Evolutionary conservation across 306 rosid genomes (phyloP), one percentile per base, ranked within the genome.

Genomic region (Cajanus cajan): DNA sequence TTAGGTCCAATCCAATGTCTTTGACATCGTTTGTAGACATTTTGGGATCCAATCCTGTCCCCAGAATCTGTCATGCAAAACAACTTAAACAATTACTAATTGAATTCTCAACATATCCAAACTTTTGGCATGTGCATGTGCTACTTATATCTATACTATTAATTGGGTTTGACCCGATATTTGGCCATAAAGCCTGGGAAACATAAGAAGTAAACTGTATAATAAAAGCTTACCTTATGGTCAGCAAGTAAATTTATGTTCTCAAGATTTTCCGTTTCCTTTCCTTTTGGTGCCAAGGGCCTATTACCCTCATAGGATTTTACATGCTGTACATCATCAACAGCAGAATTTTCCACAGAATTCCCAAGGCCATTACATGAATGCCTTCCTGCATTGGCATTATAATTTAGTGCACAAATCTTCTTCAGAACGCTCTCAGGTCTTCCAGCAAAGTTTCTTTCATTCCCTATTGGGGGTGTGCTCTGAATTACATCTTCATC

Each of bases 1-100:
- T 85, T 13, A 96, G 90, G 87, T 90, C 94, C 91, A 91, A 82
- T 34, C 96, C 94, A 40, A 90, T 68, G 68, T 88, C 91, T 91
- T 87, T 88, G 52, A 93, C 87, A 71, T 63, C 85, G 87, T 83
- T 91, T 68, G 34, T 36, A 54, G 81, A 64, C 51, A 45, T 58
- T 21, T 43, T 15, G 24, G 74, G 62, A 66, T 77, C 81, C 41
- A 74, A 59, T 81, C 80, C 87, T 18, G 51, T 73, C 82, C 83
- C 89, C 14, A 6, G 70, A 69, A 76, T 85, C 99, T 91, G 86
- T 28, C 75, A 70, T 48, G 64, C 71, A 55, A 78, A 31, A 83
- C 28, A 78, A 77, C 62, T 55, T 54, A 31, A 14, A 45, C 36
- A 61, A 67, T 78, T 59, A 69, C 7, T 24, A 9, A 58, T 34